These are phyloP conservation scores for Metroxylon sagu DNA, from an alignment of 176 grass and related monocot species.

Conservation along the genomic window DNA sequence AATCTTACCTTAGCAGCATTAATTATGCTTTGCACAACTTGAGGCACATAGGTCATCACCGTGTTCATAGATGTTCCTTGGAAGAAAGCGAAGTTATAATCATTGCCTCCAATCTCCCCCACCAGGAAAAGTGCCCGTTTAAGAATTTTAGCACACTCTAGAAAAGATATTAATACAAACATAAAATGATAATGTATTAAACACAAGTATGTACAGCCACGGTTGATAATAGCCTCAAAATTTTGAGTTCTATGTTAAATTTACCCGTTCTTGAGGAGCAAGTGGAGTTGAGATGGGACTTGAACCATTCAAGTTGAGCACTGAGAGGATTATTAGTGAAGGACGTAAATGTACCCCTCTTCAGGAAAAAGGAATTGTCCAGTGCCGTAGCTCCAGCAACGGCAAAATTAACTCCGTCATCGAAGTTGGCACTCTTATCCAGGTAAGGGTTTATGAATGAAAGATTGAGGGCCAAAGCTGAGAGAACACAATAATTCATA, in stretches of 20 bases:
- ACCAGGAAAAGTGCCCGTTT: conserved; percentile 61
- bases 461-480: conserved; percentile 72
- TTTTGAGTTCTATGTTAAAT: background rate
- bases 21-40: conserved; percentile 49
- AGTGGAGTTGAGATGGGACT: conserved; percentile 51
- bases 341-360: conserved; percentile 28
- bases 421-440: conserved; percentile 51
- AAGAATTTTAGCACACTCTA: conserved; percentile 49
- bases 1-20: conserved; percentile 54
- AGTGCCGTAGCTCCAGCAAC: conserved; percentile 84
- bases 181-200: no score
- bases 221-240: no score
- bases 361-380: conserved; percentile 33
- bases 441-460: conserved; percentile 64
- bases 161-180: background rate
- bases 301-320: conserved; percentile 80
- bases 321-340: conserved; percentile 49
- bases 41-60: conserved; percentile 58
- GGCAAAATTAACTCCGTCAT: conserved; percentile 68
- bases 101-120: conserved; percentile 92
- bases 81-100: conserved; percentile 89
- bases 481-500: no score
- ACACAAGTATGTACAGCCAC: no score
- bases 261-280: conserved; percentile 50
- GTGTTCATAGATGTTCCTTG: conserved; percentile 41